Evolutionary conservation across 352 stramenopile genomes (phyloP), one percentile per base, ranked within the genome.

Genomic region (Phytophthora sansomeana): DNA sequence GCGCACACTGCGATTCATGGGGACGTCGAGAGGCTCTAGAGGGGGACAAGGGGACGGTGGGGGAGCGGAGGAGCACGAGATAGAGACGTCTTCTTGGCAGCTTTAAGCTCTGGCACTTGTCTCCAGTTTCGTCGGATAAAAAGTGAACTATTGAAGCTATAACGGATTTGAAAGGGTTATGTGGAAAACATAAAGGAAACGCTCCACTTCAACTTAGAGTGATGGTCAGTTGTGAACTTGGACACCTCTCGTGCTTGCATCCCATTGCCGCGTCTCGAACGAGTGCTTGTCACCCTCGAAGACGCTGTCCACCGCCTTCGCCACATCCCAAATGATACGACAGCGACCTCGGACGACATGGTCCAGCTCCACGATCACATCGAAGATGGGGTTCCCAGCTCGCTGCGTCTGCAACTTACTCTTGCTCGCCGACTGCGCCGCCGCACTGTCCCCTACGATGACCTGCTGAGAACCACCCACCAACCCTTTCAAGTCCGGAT

Each of bases 321-420:
- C 87, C 14, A 81, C 75, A 67, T 95, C 65, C 59, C 65, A 83
- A 48, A 93, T 85, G 43, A 97, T 82, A 11, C 70, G 64, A 66
- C 83, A 97, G 21, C 72, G 65, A 42, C 92, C 69, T n/a, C 66
- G 74, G 29, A 72, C 53, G 2, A 76, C 72, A 33, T 83, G 61
- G 36, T 85, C 71, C 16, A 97, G 56, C 58, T 97, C 90, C n/a
- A 97, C 80, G 49, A 97, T 86, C 47, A 92, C 75, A 30, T 96
- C 87, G 60, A 96, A 96, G 17, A 90, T 87, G 4, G 89, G 86
- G 14, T 77, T 78, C 7, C 77, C 82, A 35, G 47, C 68, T 17
- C 83, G 75, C 71, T 88, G 62, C 13, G 79, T 73, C 52, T 80
- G 68, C 32, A 84, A 13, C 48, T 84, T 89, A 42, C 55, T 69